Evolutionary conservation across 2,329 filamentous ascomycete genomes (phyloP), one percentile per base, ranked within the genome.

Genomic region (Xylariaceae sp.): DNA sequence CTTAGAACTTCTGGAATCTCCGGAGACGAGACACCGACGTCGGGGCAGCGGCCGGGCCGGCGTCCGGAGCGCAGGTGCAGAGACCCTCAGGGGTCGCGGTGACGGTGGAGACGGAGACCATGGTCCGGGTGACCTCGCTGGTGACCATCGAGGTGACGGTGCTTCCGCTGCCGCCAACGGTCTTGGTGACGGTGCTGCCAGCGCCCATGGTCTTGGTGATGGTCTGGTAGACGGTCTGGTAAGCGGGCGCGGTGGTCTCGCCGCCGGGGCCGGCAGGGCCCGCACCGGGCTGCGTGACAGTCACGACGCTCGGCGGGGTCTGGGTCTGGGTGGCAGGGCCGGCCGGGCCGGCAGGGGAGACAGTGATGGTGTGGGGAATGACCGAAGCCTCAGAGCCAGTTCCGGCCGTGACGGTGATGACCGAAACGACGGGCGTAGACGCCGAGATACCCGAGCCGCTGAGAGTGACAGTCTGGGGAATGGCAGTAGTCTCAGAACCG

Each of bases 271-370:
- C 38, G 15, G 40, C 38, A 5, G 30, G 11, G 7, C 15, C 36
- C 7, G 33, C 39, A 14, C 40, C 39, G 6, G 42, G 41, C 29
- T 48, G 39, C 13, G 44, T 46, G 22, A 47, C 37, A 12, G 37
- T 35, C 8, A 37, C 19, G 5, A 40, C 40, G n/a, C 35, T 13
- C 5, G 35, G 30, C 10, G 28, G 13, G 7, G 18, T n/a, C n/a
- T 26, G 24, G 12, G n/a, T 12, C 10, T 25, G 11, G 14, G 19
- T 3, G 12, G 8, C 21, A 23, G 7, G 7, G 21, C 21, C 21
- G 21, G 8, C 21, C 7, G 21, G 8, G 12, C 21, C 21, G 12
- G 21, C 21, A 14, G 21, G 15, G 13, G 40, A 29, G 16, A 43
- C 14, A 9, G 37, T 44, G 11, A 46, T 15, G 5, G 38, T 46